Base-by-base conservation (phyloP, 768 basidiomycete species). In the Pholiota conissans region DNA sequence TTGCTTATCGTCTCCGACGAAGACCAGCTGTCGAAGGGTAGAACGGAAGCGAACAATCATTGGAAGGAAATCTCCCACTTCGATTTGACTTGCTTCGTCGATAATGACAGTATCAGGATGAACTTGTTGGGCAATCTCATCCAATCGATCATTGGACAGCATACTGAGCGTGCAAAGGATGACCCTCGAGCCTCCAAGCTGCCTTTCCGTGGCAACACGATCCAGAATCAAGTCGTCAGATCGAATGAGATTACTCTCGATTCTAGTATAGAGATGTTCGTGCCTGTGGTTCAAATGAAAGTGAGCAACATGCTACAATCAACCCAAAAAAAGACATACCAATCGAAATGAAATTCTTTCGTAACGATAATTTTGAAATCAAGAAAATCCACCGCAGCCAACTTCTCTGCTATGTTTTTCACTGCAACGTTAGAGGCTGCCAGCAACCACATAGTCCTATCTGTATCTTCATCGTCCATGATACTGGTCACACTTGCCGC, bases 341-440 rank as follows among this genome's bases (percentile, higher is more conserved):
- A 90, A 49, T 78, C 80, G 59, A 67, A 71, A 65, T 84, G 82
- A 60, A 90, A 90, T 0, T 84, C 83, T 71, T 70, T 71, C 3
- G 88, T 84, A 18, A 90, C 86, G 1, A 90, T 65, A 1, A 90
- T 70, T 63, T 74, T 86, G 74, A 82, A 90, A 5, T 79, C 58
- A 1, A 65, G 30, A 46, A 85, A 76, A 6, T 68, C 73, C 60
- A 79, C 72, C 1, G 75, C 68, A 3, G 72, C 76, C 8, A 90
- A 67, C 63, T 87, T 91, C 63, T 89, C 88, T 20, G 89, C 89
- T 61, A 91, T 88, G 60, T 90, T 90, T 69, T 89, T 90, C 32
- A 91, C 88, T 28, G 89, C 90, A 53, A 91, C 82, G 68, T 91
- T 91, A 8, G 87, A 87, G 58, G 90, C 87, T 5, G 89, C 86